Evolutionary conservation across 192 early-diverging fungal species (phyloP), one percentile per base, ranked within the genome.

Genomic region (Mortierella hygrophila): DNA sequence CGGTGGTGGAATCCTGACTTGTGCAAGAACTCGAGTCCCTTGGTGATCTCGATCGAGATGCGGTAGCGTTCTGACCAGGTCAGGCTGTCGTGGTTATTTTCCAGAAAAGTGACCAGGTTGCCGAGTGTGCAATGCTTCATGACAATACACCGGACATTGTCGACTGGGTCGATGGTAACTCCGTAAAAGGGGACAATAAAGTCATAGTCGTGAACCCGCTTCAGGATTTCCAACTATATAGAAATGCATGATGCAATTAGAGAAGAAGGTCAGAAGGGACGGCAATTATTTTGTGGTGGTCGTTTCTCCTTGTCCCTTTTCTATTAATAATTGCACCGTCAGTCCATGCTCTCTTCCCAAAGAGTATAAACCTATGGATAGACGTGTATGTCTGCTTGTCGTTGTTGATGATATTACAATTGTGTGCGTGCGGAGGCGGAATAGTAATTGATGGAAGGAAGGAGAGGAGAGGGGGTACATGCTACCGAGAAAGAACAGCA

Each of bases 1-100:
- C 85, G 70, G 49, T 90, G 89, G 55, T 89, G 81, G 46, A 89
- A 83, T 11, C 88, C 88, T 13, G 83, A 78, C 68, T 87, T 85
- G 84, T 90, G 89, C 38, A 88, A 72, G 68, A 80, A 83, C 65
- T 89, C 76, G 68, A 90, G 75, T 40, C 85, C 88, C 49, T 85
- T 81, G 21, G 87, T 77, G 70, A 90, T 83, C 63, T 88, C 82
- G 40, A 82, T 75, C 20, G 87, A 73, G 23, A 88, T 72, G 29
- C 82, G 77, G 42, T 81, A 86, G 13, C 84, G 78, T 26, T 89
- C 88, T 0, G 37, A 71, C 88, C 88, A 89, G 18, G 70, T 86
- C 13, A 89, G 37, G 37, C 35, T 75, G 10, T 55, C 44, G 29
- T 86, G 81, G 63, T 85, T n/a, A 1, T 80, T 80, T 44, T 86